A percentile compares a stretch with the other conserved stretches of the same genome.
phyloP scores from a whole-genome alignment of 2,329 filamentous ascomycete genomes.

The Penicillium concentricum region DNA sequence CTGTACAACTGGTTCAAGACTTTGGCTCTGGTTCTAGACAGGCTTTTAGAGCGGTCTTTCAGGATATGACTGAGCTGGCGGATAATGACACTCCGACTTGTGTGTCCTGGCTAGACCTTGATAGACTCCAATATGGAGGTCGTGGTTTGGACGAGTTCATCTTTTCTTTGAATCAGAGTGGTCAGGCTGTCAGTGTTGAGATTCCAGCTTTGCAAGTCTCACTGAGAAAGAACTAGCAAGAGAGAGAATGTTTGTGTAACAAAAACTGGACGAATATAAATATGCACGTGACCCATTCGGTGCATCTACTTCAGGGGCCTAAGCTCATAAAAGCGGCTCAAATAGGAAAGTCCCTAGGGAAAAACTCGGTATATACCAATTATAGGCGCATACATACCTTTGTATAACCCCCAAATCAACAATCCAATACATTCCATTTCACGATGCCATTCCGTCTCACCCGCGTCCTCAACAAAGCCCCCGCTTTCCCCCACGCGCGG shows the following conservation, averaged over 20 bases:
- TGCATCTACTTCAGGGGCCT: not conserved
- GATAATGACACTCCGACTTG: not conserved
- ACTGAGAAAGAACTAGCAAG: not conserved
- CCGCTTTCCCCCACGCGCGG: constrained; percentile 25
- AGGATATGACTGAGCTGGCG: not conserved
- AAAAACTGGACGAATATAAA: not conserved
- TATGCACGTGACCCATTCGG: not conserved
- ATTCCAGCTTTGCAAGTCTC: not conserved
- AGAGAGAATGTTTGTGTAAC: not conserved
- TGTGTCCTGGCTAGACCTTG: not conserved
- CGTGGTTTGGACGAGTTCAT: not conserved
- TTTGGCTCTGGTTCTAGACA: not conserved
- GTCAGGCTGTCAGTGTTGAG: not conserved
- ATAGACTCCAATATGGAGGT: not conserved
- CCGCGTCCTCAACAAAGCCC: constrained; percentile 5
- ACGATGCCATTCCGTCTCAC: not conserved
- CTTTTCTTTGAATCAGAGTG: not conserved
- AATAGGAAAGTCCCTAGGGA: not conserved
- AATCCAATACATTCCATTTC: not conserved
- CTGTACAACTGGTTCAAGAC: not conserved
- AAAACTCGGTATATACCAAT: not conserved
- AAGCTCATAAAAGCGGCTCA: not conserved
- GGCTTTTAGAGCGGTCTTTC: not conserved
- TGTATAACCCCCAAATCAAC: not conserved
- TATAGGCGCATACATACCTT: not conserved